phyloP scores from a whole-genome alignment of 2,329 filamentous ascomycete species.

The Aspergillus ibericus region DNA sequence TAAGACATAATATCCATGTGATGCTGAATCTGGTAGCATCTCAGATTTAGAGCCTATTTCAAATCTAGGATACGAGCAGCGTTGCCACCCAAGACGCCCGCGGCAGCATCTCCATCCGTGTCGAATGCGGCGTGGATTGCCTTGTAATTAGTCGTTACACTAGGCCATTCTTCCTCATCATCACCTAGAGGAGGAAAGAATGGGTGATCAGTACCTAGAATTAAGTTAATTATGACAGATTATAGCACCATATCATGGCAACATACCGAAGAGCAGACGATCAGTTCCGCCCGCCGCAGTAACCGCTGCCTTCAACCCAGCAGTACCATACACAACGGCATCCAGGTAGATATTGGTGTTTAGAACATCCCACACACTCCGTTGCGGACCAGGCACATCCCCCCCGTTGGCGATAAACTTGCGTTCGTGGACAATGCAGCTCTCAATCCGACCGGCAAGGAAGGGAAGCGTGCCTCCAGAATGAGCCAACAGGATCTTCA shows the following conservation, averaged over 20 bases:
- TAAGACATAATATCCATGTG: background rate
- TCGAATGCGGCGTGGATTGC: conserved; percentile 44
- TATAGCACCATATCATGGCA: background rate
- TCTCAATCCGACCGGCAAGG: conserved; percentile 83
- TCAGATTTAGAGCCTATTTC: conserved; percentile 16
- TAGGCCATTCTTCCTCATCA: conserved; percentile 43
- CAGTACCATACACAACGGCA: conserved; percentile 58
- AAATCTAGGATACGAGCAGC: conserved; percentile 45
- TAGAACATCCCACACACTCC: conserved; percentile 63
- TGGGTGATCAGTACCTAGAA: conserved; percentile 45
- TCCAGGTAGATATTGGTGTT: conserved; percentile 82
- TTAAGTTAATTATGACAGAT: conserved; percentile 7
- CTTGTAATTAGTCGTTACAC: conserved; percentile 49
- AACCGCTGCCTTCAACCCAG: conserved; percentile 70
- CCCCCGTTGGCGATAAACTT: conserved; percentile 67
- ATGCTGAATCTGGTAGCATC: background rate
- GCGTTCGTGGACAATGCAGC: conserved; percentile 79
- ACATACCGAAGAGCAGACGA: conserved; percentile 43
- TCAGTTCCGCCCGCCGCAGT: conserved; percentile 59
- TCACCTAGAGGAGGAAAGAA: conserved; percentile 46
- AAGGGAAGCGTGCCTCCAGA: conserved; percentile 88
- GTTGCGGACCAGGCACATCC: conserved; percentile 59
- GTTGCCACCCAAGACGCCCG: conserved; percentile 46
- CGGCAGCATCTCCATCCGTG: conserved; percentile 30
- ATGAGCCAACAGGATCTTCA: conserved; percentile 80